Percentiles rank a stretch among this genome's conserved stretches.
Evolutionary conservation across 306 rosid genomes (phyloP).

Genomic region (Hylodesmum podocarpum): DNA sequence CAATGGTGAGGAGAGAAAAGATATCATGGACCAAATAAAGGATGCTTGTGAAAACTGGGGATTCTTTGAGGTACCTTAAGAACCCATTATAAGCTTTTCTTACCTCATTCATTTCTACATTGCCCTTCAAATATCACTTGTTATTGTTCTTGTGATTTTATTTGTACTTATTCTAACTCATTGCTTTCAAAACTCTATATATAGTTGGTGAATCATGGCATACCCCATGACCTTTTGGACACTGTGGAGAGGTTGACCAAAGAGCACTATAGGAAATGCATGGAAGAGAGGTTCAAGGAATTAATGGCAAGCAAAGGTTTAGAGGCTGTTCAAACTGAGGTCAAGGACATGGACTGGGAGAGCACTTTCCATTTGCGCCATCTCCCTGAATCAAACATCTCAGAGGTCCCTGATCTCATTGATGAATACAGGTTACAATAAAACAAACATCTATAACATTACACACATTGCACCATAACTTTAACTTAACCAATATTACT

Average conservation of each 20-base stretch:
- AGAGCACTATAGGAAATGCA: slow-evolving; percentile 67
- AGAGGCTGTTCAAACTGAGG: slow-evolving; percentile 59
- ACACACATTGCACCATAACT: not conserved
- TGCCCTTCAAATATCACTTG: not conserved
- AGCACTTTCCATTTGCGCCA: slow-evolving; percentile 73
- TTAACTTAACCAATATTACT: not conserved
- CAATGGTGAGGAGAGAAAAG: slow-evolving; percentile 64
- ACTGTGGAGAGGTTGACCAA: slow-evolving; percentile 72
- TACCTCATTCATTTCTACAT: slow-evolving; percentile 15
- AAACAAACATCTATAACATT: not conserved
- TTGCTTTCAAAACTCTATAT: slow-evolving; percentile 28
- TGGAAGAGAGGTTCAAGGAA: slow-evolving; percentile 78
- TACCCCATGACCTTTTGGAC: slow-evolving; percentile 70
- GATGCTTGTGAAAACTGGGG: slow-evolving; percentile 98
- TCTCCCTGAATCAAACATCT: slow-evolving; percentile 74
- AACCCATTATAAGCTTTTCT: not conserved
- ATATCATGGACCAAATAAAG: slow-evolving; percentile 64
- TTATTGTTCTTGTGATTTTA: slow-evolving; percentile 13
- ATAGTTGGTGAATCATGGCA: slow-evolving; percentile 70
- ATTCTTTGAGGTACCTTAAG: slow-evolving; percentile 74
- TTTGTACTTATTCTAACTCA: not conserved
- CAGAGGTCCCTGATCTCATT: slow-evolving; percentile 63
- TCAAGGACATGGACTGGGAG: slow-evolving; percentile 88
- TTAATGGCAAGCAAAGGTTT: slow-evolving; percentile 56
- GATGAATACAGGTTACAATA: slow-evolving; percentile 67